Evolutionary conservation across 352 stramenopile species (phyloP), one percentile per base, ranked within the genome.

Genomic region (Albugo candida): DNA sequence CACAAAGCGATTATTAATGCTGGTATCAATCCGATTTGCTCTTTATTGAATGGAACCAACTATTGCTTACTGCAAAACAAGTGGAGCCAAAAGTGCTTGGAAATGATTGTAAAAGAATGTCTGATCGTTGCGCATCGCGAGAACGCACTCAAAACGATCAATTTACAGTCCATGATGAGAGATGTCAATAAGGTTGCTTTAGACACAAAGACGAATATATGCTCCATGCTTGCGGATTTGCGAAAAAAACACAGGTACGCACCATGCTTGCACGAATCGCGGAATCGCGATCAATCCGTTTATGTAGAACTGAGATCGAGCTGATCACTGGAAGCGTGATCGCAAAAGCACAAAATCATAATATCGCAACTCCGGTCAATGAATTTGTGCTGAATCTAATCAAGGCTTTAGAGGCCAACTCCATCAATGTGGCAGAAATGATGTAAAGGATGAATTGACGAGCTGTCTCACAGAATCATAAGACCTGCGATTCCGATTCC

Each of bases 1-100:
- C 60, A 63, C 14, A 88, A 88, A 41, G 56, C 85, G 31, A 76
- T 88, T 54, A 67, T 88, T 35, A 88, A 88, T 48, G 75, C 75
- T 1, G 70, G 59, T 1, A 83, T 88, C 52, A 88, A 88, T 43
- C 72, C 75, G 3, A 56, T 88, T 14, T 69, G 68, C 10, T 73
- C 68, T 10, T 43, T 88, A 13, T 36, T 85, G 4, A 59, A 88
- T 46, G 53, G 59, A 11, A 42, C 63, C 1, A 88, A 88, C 52
- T 42, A 56, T 21, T 31, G 24, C 24, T 31, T 31, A 8, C 3
- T 31, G 24, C 3, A 31, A 31, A 31, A 31, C 24, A 31, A 31
- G 31, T 65, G 56, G 45, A 80, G 68, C 51, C 60, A 54, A 0
- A 41, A 52, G 0, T 68, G 60, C 36, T 65, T 85, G 36, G 42